Percentiles rank a stretch among this genome's conserved stretches.
Conservation (phyloP, 2,329 filamentous ascomycete species). For the Colletotrichum sojae region DNA sequence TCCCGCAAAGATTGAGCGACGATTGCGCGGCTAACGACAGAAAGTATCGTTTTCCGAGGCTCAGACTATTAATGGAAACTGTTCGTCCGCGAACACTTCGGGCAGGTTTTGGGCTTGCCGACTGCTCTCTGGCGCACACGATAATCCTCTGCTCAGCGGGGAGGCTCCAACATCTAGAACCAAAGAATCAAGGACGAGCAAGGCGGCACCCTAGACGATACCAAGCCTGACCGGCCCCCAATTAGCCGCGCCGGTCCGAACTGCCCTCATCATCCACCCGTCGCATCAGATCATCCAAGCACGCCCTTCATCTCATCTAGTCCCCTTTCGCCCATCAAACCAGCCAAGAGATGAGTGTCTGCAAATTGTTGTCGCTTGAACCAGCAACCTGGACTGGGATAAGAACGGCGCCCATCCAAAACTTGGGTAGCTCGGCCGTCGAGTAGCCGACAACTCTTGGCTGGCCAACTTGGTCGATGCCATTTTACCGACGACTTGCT, state of each 20-base stretch:
- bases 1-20: constrained; percentile 1
- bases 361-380: neutral
- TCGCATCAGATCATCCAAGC: constrained; percentile 30
- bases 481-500: neutral
- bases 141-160: neutral
- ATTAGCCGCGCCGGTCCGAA: constrained; percentile 39
- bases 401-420: neutral
- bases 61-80: no score
- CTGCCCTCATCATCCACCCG: constrained; percentile 1
- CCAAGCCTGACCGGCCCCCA: constrained; percentile 16
- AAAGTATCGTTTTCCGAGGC: no score
- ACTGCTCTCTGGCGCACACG: no score
- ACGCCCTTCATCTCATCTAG: constrained; percentile 29
- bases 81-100: no score
- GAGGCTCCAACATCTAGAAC: neutral
- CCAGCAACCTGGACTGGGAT: neutral
- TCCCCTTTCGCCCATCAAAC: constrained; percentile 16
- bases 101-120: no score
- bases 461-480: neutral
- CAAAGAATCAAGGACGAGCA: neutral
- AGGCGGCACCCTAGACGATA: constrained; percentile 1
- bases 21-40: neutral
- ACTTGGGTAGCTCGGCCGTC: neutral
- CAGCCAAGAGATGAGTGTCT: neutral
- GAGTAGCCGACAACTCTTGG: neutral